Conservation (phyloP, 2,329 filamentous ascomycete species). For the Penicillium sp. region DNA sequence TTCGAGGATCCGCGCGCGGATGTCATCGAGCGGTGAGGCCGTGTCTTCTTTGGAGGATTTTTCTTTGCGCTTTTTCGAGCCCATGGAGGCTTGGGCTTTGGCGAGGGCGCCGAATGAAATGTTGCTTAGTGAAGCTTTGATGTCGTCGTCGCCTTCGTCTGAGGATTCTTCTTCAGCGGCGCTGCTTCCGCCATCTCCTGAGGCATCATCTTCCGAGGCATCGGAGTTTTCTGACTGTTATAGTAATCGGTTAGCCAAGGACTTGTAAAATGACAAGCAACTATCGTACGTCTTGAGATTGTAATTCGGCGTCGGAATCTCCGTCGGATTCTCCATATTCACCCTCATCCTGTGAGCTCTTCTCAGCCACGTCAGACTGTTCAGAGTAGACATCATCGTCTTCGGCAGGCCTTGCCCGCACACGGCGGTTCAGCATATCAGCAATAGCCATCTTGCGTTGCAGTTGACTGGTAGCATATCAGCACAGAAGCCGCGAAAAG, state of each 20-base stretch:
- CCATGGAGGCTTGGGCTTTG: slow-evolving; percentile 74
- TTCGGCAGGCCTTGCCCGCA: slow-evolving; percentile 40
- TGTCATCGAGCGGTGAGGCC: slow-evolving; percentile 36
- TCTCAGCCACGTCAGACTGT: slow-evolving; percentile 24
- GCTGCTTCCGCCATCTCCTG: slow-evolving; percentile 38
- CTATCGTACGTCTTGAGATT: slow-evolving; percentile 18
- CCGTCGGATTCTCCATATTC: slow-evolving; percentile 13
- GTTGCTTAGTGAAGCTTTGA: slow-evolving; percentile 48
- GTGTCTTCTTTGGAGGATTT: slow-evolving; percentile 17
- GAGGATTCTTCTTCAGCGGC: slow-evolving; percentile 40
- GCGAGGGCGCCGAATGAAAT: slow-evolving; percentile 90
- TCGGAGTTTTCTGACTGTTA: slow-evolving; percentile 4
- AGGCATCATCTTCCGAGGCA: slow-evolving; percentile 10
- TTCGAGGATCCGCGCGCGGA: slow-evolving; percentile 41
- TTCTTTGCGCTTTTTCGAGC: slow-evolving; percentile 34
- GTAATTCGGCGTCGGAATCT: slow-evolving; percentile 9
- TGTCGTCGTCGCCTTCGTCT: slow-evolving; percentile 37
- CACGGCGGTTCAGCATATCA: slow-evolving; percentile 42
- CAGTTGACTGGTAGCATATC: slow-evolving; percentile 5
- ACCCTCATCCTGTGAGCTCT: slow-evolving; percentile 15
- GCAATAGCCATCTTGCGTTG: slow-evolving; percentile 35
- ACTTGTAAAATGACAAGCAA: no score
- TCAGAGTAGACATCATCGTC: slow-evolving; percentile 43
- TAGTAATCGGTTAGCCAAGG: not conserved
- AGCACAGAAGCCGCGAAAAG: slow-evolving; percentile 10